Conservation (phyloP, 371 early-diverging fungal species). For the Dinochytrium kinnereticum region DNA sequence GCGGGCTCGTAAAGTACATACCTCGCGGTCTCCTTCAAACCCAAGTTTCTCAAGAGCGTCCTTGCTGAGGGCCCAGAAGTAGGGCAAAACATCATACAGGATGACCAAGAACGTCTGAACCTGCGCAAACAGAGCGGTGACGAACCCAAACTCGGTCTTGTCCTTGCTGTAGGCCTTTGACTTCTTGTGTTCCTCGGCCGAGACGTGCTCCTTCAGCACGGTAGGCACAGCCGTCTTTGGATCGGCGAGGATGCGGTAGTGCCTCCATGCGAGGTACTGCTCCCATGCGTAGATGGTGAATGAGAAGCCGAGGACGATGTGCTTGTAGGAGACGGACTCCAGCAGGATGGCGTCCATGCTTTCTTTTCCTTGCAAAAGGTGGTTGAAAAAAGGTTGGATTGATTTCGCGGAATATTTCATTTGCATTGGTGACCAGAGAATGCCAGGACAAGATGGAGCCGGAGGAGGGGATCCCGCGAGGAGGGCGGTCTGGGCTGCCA, state of each 20-base stretch:
- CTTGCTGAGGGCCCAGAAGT: conserved; percentile 75
- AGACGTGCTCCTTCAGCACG: conserved; percentile 1
- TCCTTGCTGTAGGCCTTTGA: conserved; percentile 87
- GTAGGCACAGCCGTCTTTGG: conserved; percentile 56
- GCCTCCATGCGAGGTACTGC: conserved; percentile 74
- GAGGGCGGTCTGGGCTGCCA: not conserved
- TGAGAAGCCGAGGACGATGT: conserved; percentile 72
- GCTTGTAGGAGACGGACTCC: conserved; percentile 56
- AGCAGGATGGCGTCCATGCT: not conserved
- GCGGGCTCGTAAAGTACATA: conserved; percentile 34
- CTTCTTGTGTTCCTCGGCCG: conserved; percentile 69
- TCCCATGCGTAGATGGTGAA: conserved; percentile 69
- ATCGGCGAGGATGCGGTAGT: conserved; percentile 64
- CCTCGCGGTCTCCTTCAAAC: conserved; percentile 74
- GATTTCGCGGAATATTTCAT: not conserved
- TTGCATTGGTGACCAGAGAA: too few species aligned
- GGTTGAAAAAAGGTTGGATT: not conserved
- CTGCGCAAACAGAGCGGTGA: conserved; percentile 64
- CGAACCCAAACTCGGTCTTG: conserved; percentile 77
- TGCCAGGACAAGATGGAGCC: too few species aligned
- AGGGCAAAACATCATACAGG: conserved; percentile 72
- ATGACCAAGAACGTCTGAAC: conserved; percentile 70
- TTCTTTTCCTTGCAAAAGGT: too few species aligned
- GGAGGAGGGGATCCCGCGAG: not conserved
- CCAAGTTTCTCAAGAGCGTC: conserved; percentile 60